A percentile compares a stretch with the other conserved stretches of the same genome.
phyloP scores from a whole-genome alignment of 495 filamentous ascomycete species.

The Daldinia decipiens region DNA sequence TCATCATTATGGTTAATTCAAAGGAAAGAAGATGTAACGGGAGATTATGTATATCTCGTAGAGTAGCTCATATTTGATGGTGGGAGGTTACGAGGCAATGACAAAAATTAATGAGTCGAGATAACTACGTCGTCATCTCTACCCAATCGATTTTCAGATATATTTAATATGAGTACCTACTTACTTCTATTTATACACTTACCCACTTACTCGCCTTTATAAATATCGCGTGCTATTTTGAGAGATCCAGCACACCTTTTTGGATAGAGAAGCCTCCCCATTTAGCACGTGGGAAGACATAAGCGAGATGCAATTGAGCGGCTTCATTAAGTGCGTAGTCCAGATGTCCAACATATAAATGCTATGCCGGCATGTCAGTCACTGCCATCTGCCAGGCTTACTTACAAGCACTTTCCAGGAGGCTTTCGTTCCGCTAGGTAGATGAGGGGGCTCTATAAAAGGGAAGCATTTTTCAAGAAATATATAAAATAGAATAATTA shows the following conservation, averaged over 20 bases:
- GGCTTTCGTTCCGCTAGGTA: constrained; percentile 12
- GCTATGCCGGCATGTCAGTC: neutral
- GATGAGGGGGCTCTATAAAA: neutral
- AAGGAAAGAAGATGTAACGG: constrained; percentile 5
- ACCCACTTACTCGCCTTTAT: constrained; percentile 12
- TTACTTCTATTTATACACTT: constrained; percentile 39
- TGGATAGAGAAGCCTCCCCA: constrained; percentile 13
- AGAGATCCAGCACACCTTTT: constrained; percentile 10
- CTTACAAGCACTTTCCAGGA: constrained; percentile 1
- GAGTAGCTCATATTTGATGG: constrained; percentile 35
- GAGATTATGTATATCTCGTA: constrained; percentile 30
- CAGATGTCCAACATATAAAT: constrained; percentile 3
- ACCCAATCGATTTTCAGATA: constrained; percentile 34
- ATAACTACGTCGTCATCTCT: constrained; percentile 29
- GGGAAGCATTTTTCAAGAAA: neutral
- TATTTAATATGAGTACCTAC: constrained; percentile 31
- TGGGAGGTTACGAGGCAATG: constrained; percentile 40
- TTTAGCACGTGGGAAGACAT: constrained; percentile 31
- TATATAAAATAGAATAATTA: neutral
- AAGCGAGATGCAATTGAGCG: constrained; percentile 34
- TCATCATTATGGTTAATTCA: constrained; percentile 33
- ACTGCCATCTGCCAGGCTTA: neutral
- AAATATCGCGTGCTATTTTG: constrained; percentile 33
- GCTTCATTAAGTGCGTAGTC: constrained; percentile 16
- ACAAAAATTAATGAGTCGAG: constrained; percentile 39